Base-by-base conservation (phyloP, 2,329 filamentous ascomycete genomes). In the Fusarium liriodendri region DNA sequence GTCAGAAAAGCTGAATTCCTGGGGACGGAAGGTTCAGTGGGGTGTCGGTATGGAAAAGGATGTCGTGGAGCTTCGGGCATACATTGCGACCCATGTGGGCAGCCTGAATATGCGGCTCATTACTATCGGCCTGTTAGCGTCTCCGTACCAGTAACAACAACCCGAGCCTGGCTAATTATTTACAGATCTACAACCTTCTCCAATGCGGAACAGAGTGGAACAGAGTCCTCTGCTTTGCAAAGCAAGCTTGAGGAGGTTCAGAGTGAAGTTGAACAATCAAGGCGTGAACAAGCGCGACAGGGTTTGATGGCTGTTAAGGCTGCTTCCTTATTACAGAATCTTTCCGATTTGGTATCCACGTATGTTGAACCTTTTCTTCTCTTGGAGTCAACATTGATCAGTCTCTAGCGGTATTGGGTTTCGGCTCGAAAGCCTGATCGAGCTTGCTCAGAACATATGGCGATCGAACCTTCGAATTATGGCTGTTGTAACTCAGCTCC, bases 1-100 rank as follows among this genome's bases (percentile, higher is more conserved):
- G 11, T 20, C n/a, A 1, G n/a, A 42, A 0, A 42, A 2, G n/a
- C 3, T 42, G n/a, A 42, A 42, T 6, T 4, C 3, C 1, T 42
- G 40, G 40, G 40, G 40, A 2, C n/a, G 11, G n/a, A 42, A 42
- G n/a, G 11, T 22, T 8, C 40, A 42, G n/a, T 42, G 40, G 40
- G 40, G 40, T 22, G 40, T 42, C 3, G 40, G 11, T 6, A 42
- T 42, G 40, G 40, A 42, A 42, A 42, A 42, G 40, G 40, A 42
- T 22, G 40, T 42, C 40, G n/a, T 42, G 3, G 40, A 42, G n/a
- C 40, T 42, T 42, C 40, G 40, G n/a, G 40, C 40, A 1, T 42
- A 42, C 11, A 42, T 42, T 42, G 40, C 40, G 7, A 14, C 40
- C 3, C 40, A 42, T 2, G 40, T 42, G 40, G 40, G 40, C 2